Evolutionary conservation across 129 eudicot species (phyloP).

Genomic region (Sambucus nigra): DNA sequence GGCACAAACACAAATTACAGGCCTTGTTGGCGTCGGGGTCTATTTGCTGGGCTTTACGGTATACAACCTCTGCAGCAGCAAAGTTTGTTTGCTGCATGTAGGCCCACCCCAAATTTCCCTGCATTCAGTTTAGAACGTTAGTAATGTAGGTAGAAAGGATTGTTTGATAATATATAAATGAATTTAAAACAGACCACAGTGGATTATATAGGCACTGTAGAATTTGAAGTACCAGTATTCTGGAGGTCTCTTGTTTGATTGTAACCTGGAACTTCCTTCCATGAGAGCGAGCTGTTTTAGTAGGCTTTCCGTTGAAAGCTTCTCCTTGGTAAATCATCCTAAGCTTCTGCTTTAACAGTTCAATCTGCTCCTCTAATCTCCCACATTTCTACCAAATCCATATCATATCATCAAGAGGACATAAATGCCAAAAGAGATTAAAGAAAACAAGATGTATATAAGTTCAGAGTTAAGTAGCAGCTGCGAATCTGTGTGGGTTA

Average conservation of each 20-base stretch:
- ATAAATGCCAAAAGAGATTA: not conserved
- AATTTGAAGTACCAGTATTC: constrained; percentile 68
- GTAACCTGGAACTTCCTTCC: constrained; percentile 82
- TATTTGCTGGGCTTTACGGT: constrained; percentile 61
- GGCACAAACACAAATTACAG: constrained; percentile 57
- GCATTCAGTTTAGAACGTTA: constrained; percentile 10
- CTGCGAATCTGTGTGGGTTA: too few relatives aligned
- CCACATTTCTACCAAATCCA: constrained; percentile 63
- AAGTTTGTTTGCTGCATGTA: constrained; percentile 64
- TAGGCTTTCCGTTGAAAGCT: constrained; percentile 71
- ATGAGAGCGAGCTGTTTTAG: constrained; percentile 84
- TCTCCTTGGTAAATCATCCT: constrained; percentile 64
- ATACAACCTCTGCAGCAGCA: constrained; percentile 60
- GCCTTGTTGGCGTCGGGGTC: constrained; percentile 83
- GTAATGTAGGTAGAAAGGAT: not conserved
- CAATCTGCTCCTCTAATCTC: constrained; percentile 62
- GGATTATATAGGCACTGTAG: too few relatives aligned
- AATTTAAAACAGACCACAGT: too few relatives aligned
- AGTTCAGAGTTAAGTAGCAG: too few relatives aligned
- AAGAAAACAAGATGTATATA: not conserved
- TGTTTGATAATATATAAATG: too few relatives aligned
- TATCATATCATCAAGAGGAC: not conserved
- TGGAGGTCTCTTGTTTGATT: constrained; percentile 67
- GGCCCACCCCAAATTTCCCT: constrained; percentile 90
- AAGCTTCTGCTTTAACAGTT: constrained; percentile 60